A percentile compares a stretch with the other conserved stretches of the same genome.
phyloP scores from a whole-genome alignment of 805 yeast species.

The Scheffersomyces stipitis region DNA sequence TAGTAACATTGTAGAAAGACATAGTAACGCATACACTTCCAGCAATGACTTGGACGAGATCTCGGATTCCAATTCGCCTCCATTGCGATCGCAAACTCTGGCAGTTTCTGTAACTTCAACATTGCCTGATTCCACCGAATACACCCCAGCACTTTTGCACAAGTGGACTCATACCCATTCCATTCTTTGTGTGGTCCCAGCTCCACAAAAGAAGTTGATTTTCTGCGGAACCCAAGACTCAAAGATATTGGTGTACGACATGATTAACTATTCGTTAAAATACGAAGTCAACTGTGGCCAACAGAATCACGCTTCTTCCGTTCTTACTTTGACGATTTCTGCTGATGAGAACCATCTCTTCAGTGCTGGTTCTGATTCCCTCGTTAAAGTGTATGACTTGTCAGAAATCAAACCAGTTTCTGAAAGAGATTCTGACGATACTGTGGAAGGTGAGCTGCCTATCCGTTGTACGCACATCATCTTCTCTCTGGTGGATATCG shows the following conservation, averaged over 20 bases:
- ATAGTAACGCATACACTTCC: not conserved
- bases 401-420: constrained; percentile 19
- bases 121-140: constrained; percentile 5
- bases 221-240: constrained; percentile 94
- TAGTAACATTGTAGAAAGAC: not conserved
- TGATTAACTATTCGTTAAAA: constrained; percentile 59
- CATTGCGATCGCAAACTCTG: not conserved
- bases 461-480: constrained; percentile 59
- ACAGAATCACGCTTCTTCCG: constrained; percentile 70
- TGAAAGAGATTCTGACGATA: not conserved
- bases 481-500: constrained; percentile 83
- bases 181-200: constrained; percentile 67
- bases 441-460: constrained; percentile 1
- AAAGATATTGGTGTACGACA: constrained; percentile 67
- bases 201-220: constrained; percentile 55
- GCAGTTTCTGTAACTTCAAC: not conserved
- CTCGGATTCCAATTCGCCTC: not conserved
- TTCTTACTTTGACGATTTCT: constrained; percentile 63
- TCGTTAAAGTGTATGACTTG: constrained; percentile 83
- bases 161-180: constrained; percentile 76
- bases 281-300: constrained; percentile 37
- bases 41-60: not conserved
- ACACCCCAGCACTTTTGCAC: constrained; percentile 38
- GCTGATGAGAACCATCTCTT: constrained; percentile 60
- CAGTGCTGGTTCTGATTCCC: constrained; percentile 87